Base-by-base conservation (phyloP, 495 filamentous ascomycete genomes). In the Zalerion maritima region DNA sequence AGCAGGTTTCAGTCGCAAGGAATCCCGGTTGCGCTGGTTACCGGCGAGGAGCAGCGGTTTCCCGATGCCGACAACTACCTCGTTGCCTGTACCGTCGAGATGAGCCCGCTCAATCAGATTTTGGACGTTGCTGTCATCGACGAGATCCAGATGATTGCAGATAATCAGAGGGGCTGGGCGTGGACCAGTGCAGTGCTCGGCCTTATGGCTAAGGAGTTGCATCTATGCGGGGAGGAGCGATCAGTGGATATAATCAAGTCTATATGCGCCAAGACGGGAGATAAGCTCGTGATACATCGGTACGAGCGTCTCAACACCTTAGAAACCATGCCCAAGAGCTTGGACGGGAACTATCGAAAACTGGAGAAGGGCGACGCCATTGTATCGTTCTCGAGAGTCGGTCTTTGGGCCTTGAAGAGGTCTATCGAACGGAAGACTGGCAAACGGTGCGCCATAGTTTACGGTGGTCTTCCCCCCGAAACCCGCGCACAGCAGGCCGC, bases 141-240 rank as follows among this genome's bases (percentile, higher is more conserved):
- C 44, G 87, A 97, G 57, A 96, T 96, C 33, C 91, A 99, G 47
- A 94, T 94, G 89, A 85, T 96, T 32, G 78, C 74, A 12, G 72
- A 82, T 42, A 27, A 47, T 2, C 65, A 77, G 1, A 77, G 91
- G 27, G 91, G 91, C 2, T 94, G 84, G 84, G 91, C 87, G 18
- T 99, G 91, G 91, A 94, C 89, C 4, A 76, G 85, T 47, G 89
- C 89, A 16, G 65, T 94, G 6, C 63, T 99, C 11, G 91, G 89
- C 14, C 52, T 89, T 3, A 71, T 75, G 49, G 89, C 81, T 3
- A 73, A 72, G 36, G 91, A 99, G 49, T 53, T 99, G 7, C 91
- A 99, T 53, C 63, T 94, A 6, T 99, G 91, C 50, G 91, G 91
- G 31, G 91, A 99, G 52, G 71, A 77, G 35, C 67, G 91, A 18